Evolutionary conservation across 2,329 filamentous ascomycete genomes (phyloP), one percentile per base, ranked within the genome.

Genomic region (Neonectria ditissima): DNA sequence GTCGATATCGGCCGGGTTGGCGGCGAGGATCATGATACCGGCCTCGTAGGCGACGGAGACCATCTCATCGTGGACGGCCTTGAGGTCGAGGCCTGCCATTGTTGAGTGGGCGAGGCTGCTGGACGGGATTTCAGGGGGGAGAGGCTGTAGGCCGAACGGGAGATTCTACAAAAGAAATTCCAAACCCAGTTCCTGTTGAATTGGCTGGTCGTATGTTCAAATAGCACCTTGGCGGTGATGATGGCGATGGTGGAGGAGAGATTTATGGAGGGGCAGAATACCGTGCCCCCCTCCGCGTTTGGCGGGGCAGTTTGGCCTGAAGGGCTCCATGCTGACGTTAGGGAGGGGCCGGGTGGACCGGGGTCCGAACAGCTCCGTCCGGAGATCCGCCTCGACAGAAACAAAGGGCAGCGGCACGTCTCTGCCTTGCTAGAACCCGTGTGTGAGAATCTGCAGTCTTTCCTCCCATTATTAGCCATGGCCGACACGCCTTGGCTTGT

Each of bases 21-120:
- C 88, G 2, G 81, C 80, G 55, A 88, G 77, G 68, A 91, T 91
- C 86, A 89, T 89, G 60, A 80, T 77, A 68, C 89, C 89, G n/a
- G 89, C 89, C 77, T 87, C 85, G 66, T 86, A 84, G 74, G 89
- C 89, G 60, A 91, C 79, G 54, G 79, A 75, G 70, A 91, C 77
- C 66, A 91, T 80, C 54, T 84, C 84, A 77, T 91, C 86, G 69
- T 87, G 88, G 66, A 91, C 83, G 55, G 86, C 83, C 73, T 89
- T 82, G 55, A 91, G 80, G 73, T 91, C 82, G 68, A 89, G 78
- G 56, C 83, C 80, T 14, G 83, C 78, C 87, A 89, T 89, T 50
- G 34, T 59, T 76, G 16, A 24, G 30, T 48, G 66, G 37, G 30
- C 50, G 66, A 32, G 32, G 22, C 10, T 43, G 10, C n/a, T 30